A percentile compares a stretch with the other conserved stretches of the same genome.
Conservation (phyloP, 352 stramenopile genomes). For the Ochromonadaceae sp. region DNA sequence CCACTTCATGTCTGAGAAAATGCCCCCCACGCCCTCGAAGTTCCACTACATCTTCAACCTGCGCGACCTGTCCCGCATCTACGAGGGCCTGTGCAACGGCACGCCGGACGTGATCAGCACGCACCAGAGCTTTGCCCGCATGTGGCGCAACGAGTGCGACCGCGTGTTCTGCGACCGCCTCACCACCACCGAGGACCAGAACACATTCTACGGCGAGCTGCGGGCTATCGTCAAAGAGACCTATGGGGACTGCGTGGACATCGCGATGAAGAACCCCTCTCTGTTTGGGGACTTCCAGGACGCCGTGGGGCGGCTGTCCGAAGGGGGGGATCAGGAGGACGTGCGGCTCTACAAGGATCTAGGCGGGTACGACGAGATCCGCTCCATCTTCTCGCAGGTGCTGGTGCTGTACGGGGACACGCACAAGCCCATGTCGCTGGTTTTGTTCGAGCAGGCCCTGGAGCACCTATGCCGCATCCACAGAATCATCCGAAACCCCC, state of each 20-base stretch:
- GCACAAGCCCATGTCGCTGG: constrained; percentile 80
- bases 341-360: constrained; percentile 78
- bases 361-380: constrained; percentile 66
- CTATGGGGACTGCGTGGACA: constrained; percentile 48
- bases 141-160: constrained; percentile 79
- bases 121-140: constrained; percentile 48
- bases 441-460: constrained; percentile 87
- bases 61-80: constrained; percentile 76
- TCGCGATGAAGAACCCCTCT: constrained; percentile 51
- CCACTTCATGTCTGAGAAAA: constrained; percentile 63
- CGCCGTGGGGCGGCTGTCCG: constrained; percentile 30
- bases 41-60: constrained; percentile 89
- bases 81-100: constrained; percentile 78
- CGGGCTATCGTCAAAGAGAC: constrained; percentile 45
- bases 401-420: constrained; percentile 76
- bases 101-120: constrained; percentile 66
- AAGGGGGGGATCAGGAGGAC: constrained; percentile 48
- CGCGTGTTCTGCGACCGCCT: constrained; percentile 81
- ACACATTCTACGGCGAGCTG: constrained; percentile 59
- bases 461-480: constrained; percentile 77
- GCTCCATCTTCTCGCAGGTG: constrained; percentile 74
- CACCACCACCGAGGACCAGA: constrained; percentile 59
- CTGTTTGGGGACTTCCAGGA: constrained; percentile 76
- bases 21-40: constrained; percentile 77
- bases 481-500: constrained; percentile 70